Evolutionary conservation across 768 basidiomycete genomes (phyloP).

Genomic region (Wakefieldia striispora): DNA sequence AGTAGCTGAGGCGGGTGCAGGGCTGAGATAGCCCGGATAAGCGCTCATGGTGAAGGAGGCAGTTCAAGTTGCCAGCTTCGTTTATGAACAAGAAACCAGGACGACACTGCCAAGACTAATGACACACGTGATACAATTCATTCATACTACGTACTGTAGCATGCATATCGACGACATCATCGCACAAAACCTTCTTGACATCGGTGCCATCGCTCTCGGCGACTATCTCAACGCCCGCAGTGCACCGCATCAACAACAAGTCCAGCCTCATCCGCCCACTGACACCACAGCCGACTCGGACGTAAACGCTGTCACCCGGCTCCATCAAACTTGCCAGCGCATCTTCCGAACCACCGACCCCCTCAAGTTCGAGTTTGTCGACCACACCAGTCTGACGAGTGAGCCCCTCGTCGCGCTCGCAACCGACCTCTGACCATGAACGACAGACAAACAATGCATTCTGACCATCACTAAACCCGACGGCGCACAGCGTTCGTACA

Average conservation of each 20-base stretch:
- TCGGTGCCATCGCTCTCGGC: slow-evolving; percentile 29
- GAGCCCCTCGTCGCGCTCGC: slow-evolving; percentile 2
- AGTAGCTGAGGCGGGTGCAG: not conserved
- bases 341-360: slow-evolving; percentile 40
- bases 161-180: slow-evolving; percentile 14
- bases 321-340: slow-evolving; percentile 44
- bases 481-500: slow-evolving; percentile 51
- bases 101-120: no score
- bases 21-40: slow-evolving; percentile 14
- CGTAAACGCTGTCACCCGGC: slow-evolving; percentile 29
- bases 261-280: not conserved
- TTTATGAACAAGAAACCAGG: not conserved
- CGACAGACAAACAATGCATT: slow-evolving; percentile 56
- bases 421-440: slow-evolving; percentile 2
- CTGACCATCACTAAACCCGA: slow-evolving; percentile 58
- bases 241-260: not conserved
- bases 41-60: slow-evolving; percentile 12
- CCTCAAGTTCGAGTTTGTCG: slow-evolving; percentile 48
- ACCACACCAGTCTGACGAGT: slow-evolving; percentile 39
- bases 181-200: slow-evolving; percentile 22
- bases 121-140: no score
- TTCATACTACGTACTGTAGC: no score
- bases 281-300: slow-evolving; percentile 5
- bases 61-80: slow-evolving; percentile 6
- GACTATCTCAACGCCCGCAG: slow-evolving; percentile 21